These are phyloP conservation scores for Emericellopsis atlantica DNA, from an alignment of 2,329 filamentous ascomycete genomes.

Conservation along the genomic window DNA sequence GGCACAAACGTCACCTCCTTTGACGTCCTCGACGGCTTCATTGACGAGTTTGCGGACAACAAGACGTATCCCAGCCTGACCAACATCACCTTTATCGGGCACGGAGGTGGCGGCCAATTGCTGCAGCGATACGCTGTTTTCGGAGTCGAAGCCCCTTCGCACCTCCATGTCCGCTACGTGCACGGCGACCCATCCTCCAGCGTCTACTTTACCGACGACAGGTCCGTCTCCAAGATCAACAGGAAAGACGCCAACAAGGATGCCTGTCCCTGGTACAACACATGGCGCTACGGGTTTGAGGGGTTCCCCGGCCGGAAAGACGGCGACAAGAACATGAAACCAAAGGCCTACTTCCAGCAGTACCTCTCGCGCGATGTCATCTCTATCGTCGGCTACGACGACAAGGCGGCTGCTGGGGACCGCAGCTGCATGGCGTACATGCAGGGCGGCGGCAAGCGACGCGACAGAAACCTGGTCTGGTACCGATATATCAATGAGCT, in stretches of 20 bases:
- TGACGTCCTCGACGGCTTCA: slow-evolving; percentile 4
- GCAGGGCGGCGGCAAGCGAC: slow-evolving; percentile 1
- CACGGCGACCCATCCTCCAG: slow-evolving; percentile 5
- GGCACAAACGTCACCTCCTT: slow-evolving; percentile 2
- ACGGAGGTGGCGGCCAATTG: slow-evolving; percentile 5
- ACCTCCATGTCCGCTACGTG: slow-evolving; percentile 5
- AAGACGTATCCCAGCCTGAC: slow-evolving; percentile 2
- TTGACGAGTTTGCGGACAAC: slow-evolving; percentile 1
- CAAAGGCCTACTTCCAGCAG: slow-evolving; percentile 11
- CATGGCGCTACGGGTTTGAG: slow-evolving; percentile 2
- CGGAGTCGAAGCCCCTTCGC: background rate
- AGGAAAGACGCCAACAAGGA: slow-evolving; percentile 2
- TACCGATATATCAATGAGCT: slow-evolving; percentile 1
- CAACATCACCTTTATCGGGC: slow-evolving; percentile 5
- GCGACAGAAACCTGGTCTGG: slow-evolving; percentile 2
- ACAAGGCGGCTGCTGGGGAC: background rate
- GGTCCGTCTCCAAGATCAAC: background rate
- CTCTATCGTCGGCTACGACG: slow-evolving; percentile 2
- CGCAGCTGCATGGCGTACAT: slow-evolving; percentile 1
- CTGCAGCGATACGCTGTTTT: slow-evolving; percentile 4
- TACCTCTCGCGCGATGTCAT: slow-evolving; percentile 2
- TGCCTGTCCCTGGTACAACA: slow-evolving; percentile 4
- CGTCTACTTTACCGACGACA: slow-evolving; percentile 5
- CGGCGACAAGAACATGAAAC: background rate
- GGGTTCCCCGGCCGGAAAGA: background rate